phyloP scores from a whole-genome alignment of 495 filamentous ascomycete genomes.

The Xeromyces bisporus region DNA sequence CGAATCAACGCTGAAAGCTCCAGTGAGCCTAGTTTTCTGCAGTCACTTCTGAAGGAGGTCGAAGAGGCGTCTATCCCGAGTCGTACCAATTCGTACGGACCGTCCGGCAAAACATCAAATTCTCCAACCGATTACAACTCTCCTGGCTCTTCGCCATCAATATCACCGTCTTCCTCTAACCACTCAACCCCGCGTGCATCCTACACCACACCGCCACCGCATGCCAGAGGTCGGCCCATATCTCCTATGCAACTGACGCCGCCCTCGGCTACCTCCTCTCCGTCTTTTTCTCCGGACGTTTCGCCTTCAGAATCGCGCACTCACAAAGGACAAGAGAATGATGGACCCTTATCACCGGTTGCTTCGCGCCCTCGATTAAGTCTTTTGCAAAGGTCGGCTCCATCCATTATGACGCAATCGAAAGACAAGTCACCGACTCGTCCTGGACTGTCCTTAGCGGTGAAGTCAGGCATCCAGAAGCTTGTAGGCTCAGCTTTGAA shows the following conservation, averaged over 20 bases:
- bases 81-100: conserved; percentile 31
- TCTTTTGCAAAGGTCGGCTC: conserved; percentile 18
- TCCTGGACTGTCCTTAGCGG: conserved; percentile 41
- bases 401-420: conserved; percentile 22
- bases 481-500: conserved; percentile 65
- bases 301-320: conserved; percentile 16
- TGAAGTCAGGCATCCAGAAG: conserved; percentile 65
- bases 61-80: conserved; percentile 47
- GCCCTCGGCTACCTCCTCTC: conserved; percentile 42
- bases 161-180: conserved; percentile 53
- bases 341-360: conserved; percentile 3
- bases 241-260: conserved; percentile 57
- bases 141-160: conserved; percentile 51
- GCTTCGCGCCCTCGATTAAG: conserved; percentile 11
- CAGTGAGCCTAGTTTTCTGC: conserved; percentile 50
- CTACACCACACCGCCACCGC: conserved; percentile 57
- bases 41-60: conserved; percentile 73
- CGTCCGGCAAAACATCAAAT: conserved; percentile 28
- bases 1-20: conserved; percentile 17
- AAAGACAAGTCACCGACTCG: conserved; percentile 39
- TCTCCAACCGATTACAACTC: conserved; percentile 28
- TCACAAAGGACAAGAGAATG: conserved; percentile 5
- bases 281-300: conserved; percentile 35
- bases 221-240: conserved; percentile 39
- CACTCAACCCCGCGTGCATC: conserved; percentile 51